These are phyloP conservation scores for Fusarium ambrosium DNA, from an alignment of 2,329 filamentous ascomycete species.

Conservation along the genomic window DNA sequence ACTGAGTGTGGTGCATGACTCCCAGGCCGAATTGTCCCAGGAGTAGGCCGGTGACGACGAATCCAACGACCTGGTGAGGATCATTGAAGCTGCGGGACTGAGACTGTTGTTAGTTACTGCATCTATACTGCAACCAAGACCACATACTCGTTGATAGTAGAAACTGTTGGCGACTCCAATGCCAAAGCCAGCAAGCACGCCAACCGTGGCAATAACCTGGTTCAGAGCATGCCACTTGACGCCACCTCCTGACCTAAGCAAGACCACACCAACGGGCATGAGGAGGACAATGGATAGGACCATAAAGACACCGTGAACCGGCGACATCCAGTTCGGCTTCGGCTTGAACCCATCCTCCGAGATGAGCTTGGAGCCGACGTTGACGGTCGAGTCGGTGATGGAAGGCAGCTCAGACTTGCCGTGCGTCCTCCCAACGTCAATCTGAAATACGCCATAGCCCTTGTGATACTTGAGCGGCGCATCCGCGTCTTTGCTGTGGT, in stretches of 20 bases:
- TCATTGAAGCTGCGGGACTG: slow-evolving; percentile 67
- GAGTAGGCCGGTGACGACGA: slow-evolving; percentile 65
- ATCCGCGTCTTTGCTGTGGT: slow-evolving; percentile 57
- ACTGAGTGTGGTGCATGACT: slow-evolving; percentile 67
- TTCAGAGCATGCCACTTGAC: slow-evolving; percentile 68
- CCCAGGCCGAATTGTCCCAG: slow-evolving; percentile 68
- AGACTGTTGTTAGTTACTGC: slow-evolving; percentile 19
- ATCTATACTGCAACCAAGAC: too few species aligned
- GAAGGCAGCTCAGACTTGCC: slow-evolving; percentile 59
- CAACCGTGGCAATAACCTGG: slow-evolving; percentile 63
- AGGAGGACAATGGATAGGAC: slow-evolving; percentile 66
- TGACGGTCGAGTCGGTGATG: slow-evolving; percentile 51
- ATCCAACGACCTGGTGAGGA: slow-evolving; percentile 71
- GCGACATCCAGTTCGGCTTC: slow-evolving; percentile 58
- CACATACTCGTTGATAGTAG: slow-evolving; percentile 67
- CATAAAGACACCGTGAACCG: slow-evolving; percentile 67
- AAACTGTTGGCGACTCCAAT: slow-evolving; percentile 67
- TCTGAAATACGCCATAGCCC: slow-evolving; percentile 66
- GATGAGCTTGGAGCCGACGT: slow-evolving; percentile 54
- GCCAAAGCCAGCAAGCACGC: slow-evolving; percentile 64
- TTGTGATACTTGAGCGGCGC: slow-evolving; percentile 66
- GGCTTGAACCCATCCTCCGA: slow-evolving; percentile 48
- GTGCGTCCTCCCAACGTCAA: slow-evolving; percentile 67
- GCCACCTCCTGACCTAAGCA: slow-evolving; percentile 65
- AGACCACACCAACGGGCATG: slow-evolving; percentile 68